Evolutionary conservation across 2,329 filamentous ascomycete genomes (phyloP), one percentile per base, ranked within the genome.

Genomic region (Oidium heveae): DNA sequence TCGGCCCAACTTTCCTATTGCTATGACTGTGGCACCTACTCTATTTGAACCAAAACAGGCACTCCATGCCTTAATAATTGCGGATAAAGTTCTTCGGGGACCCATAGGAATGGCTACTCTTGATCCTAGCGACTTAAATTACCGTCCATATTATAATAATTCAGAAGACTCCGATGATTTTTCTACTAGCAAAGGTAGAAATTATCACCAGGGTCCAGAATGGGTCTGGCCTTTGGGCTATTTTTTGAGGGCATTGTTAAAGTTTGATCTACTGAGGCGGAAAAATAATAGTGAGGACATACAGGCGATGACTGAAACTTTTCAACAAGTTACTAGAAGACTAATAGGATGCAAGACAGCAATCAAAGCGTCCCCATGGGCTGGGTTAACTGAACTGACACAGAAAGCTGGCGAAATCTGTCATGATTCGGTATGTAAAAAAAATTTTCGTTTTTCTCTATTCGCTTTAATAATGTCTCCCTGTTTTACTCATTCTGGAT

Each of bases 211-310:
- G 67, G 91, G 91, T 4, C 93, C 91, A 0, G 91, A 98, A 67
- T 98, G 91, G 91, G 71, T 95, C 24, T 98, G 91, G 91, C 93
- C 89, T 0, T 89, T 86, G 0, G 91, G 91, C 4, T 98, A 87
- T 72, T 98, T 94, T 73, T 73, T 95, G 22, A 80, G 93, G 52
- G 91, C 91, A 0, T 71, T 98, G 59, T 74, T 98, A 58, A 84
- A 87, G 66, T 96, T 96, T 63, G 87, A 95, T 65, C 70, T 96
- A 52, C 74, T 76, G 70, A 74, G 87, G 33, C 75, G 86, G 52
- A 74, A 74, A 58, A 77, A 73, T 1, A 57, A 69, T 4, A 76
- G 85, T 62, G 85, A 83, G 58, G 76, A 80, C 34, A 4, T 15
- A 16, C 39, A 32, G 24, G 51, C 36, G 5, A 55, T 43, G 20